Evolutionary conservation across 225 moss, liverwort and hornwort species (phyloP).

Genomic region (Climacium dendroides): DNA sequence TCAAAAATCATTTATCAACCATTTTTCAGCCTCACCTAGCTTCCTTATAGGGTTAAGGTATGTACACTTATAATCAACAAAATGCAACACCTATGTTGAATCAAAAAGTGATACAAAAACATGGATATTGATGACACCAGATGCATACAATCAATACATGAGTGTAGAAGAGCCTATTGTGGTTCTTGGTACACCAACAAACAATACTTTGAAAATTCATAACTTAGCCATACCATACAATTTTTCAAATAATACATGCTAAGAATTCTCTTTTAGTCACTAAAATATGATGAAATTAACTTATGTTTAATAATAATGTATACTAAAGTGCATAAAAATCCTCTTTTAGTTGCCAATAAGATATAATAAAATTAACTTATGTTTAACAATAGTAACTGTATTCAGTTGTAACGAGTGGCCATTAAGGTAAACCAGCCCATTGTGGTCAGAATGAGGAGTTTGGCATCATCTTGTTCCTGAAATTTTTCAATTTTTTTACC

Average conservation of each 20-base stretch:
- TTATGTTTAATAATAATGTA: too few species aligned
- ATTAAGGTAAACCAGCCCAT: too few species aligned
- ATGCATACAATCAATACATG: not conserved
- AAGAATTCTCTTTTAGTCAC: not conserved
- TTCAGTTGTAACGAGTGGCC: too few species aligned
- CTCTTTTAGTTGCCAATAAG: not conserved
- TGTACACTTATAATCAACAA: too few species aligned
- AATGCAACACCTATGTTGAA: not conserved
- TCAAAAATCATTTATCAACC: not conserved
- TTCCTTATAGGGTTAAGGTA: rapidly evolving
- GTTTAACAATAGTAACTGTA: too few species aligned
- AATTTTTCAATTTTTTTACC: too few species aligned
- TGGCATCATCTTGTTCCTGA: too few species aligned
- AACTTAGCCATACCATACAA: not conserved
- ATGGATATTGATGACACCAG: not conserved
- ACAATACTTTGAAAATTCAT: not conserved
- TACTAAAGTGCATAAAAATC: not conserved
- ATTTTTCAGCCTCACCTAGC: not conserved
- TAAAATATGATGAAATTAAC: too few species aligned
- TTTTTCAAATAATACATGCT: not conserved
- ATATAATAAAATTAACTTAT: too few species aligned
- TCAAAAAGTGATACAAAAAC: not conserved
- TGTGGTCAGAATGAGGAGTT: too few species aligned
- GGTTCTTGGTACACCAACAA: not conserved
- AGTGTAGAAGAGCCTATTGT: not conserved